Evolutionary conservation across 23 red algal genomes (phyloP), one percentile per base, ranked within the genome.

Genomic region (Gracilaria domingensis): DNA sequence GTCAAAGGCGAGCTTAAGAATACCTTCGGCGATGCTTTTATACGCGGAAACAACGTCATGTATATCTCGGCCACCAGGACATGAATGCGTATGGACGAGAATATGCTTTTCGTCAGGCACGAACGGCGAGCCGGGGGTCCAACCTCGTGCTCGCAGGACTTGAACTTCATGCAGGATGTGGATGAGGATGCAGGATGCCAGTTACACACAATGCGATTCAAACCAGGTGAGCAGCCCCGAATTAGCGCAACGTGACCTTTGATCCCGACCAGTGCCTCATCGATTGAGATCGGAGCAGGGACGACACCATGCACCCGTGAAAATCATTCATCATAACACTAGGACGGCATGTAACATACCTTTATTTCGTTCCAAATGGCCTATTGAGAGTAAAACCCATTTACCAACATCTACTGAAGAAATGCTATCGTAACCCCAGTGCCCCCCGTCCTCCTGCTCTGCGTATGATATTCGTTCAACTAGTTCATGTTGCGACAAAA

Each of bases 21-120:
- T n/a, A 81, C 75, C 48, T 99, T 96, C 62, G 97, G 97, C 6
- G 97, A 99, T 79, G 93, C 93, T 13, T 96, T 99, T 61, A 94
- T 99, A 54, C 97, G 97, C 21, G 97, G 97, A 0, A 99, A 96
- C 74, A 99, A 99, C 26, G 97, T 92, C 35, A 58, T 92, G 64
- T 92, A 92, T 64, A 92, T 92, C 35, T 83, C 89, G 16, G 67
- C 80, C 17, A 51, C 73, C 5, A 90, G 70, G 87, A 76, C 87
- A 69, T 37, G 64, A 69, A 20, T 14, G 18, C 51, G 17, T 55
- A 11, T 7, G 11, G 42, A 45, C 42, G 42, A 4, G 42, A 4
- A 45, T 7, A 45, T 11, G 42, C 11, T 11, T 45, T 7, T 45
- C 42, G 42, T 45, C 4, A 45, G 42, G 11, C 42, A 11, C 11